These are phyloP conservation scores for Tricholoma saponaceum DNA, from an alignment of 768 basidiomycete species.

Conservation along the genomic window DNA sequence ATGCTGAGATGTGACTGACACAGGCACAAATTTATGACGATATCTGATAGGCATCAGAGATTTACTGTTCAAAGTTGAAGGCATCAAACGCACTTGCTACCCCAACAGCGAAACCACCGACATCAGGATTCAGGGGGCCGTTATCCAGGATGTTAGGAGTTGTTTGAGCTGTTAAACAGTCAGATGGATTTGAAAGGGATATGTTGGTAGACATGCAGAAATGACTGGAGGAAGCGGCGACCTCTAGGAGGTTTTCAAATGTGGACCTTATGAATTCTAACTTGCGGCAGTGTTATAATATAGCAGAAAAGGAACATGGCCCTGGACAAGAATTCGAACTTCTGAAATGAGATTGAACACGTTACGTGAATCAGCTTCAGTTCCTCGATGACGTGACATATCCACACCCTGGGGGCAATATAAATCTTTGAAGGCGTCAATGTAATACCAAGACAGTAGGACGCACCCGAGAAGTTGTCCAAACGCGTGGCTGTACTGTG, in stretches of 20 bases:
- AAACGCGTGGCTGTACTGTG: too few species aligned
- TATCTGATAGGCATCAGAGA: neutral
- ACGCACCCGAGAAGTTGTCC: too few species aligned
- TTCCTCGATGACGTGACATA: too few species aligned
- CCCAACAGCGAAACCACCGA: constrained; percentile 14
- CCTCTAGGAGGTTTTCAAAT: neutral
- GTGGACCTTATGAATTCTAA: too few species aligned
- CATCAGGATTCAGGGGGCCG: constrained; percentile 12
- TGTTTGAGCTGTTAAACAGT: constrained; percentile 15
- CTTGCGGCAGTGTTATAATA: too few species aligned
- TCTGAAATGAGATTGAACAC: too few species aligned
- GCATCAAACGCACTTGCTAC: constrained; percentile 8
- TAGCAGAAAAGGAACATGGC: too few species aligned
- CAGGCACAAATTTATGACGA: constrained; percentile 3
- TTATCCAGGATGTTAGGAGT: constrained; percentile 6
- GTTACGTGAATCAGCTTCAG: too few species aligned
- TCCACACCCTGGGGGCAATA: too few species aligned
- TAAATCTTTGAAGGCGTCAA: too few species aligned
- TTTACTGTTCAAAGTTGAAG: neutral
- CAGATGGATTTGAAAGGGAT: neutral
- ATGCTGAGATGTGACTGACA: neutral
- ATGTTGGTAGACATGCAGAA: neutral
- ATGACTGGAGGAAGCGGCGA: neutral
- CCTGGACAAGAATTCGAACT: too few species aligned
- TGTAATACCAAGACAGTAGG: too few species aligned